A percentile compares a stretch with the other conserved stretches of the same genome.
Conservation (phyloP, 129 eudicot genomes). For the Lactuca saligna region DNA sequence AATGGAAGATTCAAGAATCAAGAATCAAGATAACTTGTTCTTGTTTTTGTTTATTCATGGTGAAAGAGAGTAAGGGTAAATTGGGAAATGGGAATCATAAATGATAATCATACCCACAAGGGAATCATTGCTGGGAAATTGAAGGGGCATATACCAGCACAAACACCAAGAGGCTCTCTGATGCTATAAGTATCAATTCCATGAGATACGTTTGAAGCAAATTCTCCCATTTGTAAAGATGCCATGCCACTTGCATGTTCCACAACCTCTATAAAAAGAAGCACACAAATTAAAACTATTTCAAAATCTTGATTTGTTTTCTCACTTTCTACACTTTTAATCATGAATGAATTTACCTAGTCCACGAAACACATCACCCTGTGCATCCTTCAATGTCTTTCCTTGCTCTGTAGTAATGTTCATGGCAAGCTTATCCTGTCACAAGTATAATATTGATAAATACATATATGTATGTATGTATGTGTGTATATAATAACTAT, state of each 20-base stretch:
- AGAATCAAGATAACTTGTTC: neutral
- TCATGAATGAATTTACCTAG: constrained; percentile 52
- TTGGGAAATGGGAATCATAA: neutral
- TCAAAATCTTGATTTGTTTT: constrained; percentile 3
- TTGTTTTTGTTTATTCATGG: constrained; percentile 1
- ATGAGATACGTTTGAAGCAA: constrained; percentile 79
- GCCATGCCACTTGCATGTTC: constrained; percentile 99
- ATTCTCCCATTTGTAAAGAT: constrained; percentile 96
- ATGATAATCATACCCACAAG: constrained; percentile 69
- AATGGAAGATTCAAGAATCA: neutral
- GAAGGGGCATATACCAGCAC: constrained; percentile 99
- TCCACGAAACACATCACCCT: constrained; percentile 99
- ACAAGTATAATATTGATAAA: neutral
- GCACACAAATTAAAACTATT: neutral
- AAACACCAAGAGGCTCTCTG: constrained; percentile 97
- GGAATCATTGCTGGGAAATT: constrained; percentile 99
- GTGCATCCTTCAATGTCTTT: constrained; percentile 95
- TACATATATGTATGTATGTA: too few species aligned
- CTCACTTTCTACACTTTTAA: neutral
- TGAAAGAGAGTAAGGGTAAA: neutral
- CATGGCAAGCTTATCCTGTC: constrained; percentile 87
- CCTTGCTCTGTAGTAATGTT: constrained; percentile 97
- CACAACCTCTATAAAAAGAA: constrained; percentile 79
- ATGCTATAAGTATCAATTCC: constrained; percentile 97
- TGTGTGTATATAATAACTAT: too few species aligned